Conservation (phyloP, 768 basidiomycete species). For the Coprinopsis sp. region DNA sequence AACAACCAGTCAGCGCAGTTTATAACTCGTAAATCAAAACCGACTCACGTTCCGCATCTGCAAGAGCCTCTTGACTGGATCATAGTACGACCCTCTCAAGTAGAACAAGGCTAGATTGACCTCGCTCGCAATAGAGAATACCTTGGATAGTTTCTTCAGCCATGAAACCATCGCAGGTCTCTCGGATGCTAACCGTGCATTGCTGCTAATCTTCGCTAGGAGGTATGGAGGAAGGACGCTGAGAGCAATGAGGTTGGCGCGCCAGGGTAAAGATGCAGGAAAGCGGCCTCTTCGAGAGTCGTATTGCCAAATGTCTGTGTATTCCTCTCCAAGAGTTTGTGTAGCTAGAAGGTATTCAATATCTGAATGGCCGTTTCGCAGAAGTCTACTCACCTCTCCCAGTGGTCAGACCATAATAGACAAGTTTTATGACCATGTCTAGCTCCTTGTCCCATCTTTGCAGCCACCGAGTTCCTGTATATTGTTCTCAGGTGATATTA, state of each 20-base stretch:
- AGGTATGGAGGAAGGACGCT: conserved; percentile 63
- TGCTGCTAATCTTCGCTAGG: conserved; percentile 43
- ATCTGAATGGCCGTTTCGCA: neutral
- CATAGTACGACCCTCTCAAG: conserved; percentile 75
- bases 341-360: conserved; percentile 40
- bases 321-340: conserved; percentile 89
- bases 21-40: neutral
- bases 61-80: conserved; percentile 60
- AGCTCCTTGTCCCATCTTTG: conserved; percentile 79
- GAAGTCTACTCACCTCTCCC: conserved; percentile 53
- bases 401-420: conserved; percentile 71
- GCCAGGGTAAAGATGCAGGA: conserved; percentile 42
- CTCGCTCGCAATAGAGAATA: conserved; percentile 57
- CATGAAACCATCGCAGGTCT: conserved; percentile 30
- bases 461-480: conserved; percentile 72
- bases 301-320: conserved; percentile 79
- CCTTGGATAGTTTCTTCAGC: conserved; percentile 40
- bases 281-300: conserved; percentile 34
- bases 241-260: conserved; percentile 57
- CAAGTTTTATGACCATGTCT: conserved; percentile 59
- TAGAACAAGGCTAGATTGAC: conserved; percentile 81
- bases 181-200: conserved; percentile 31
- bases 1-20: neutral
- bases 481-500: neutral
- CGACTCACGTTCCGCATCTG: conserved; percentile 61